A percentile compares a stretch with the other conserved stretches of the same genome.
These are phyloP conservation scores for Articulospora tetracladia DNA, from an alignment of 495 filamentous ascomycete species.

Conservation along the genomic window DNA sequence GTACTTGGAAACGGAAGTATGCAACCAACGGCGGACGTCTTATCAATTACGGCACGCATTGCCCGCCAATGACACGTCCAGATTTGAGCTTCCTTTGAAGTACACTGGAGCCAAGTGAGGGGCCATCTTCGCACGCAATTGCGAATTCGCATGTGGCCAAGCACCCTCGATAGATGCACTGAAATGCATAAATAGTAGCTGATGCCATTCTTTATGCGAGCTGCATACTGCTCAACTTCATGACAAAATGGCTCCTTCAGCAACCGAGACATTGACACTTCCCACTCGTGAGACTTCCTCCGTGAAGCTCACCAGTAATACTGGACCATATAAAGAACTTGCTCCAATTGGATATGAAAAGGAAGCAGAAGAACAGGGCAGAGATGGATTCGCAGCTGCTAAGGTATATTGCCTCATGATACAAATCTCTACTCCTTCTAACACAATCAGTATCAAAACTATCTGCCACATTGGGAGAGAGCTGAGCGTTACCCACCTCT, in stretches of 20 bases:
- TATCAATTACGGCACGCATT: not conserved
- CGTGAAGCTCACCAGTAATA: conserved; percentile 35
- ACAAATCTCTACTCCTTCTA: conserved; percentile 3
- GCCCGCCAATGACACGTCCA: conserved; percentile 4
- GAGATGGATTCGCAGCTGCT: conserved; percentile 38
- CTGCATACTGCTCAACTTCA: not conserved
- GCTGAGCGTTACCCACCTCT: conserved; percentile 59
- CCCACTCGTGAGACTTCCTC: conserved; percentile 15
- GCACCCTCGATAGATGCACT: not conserved
- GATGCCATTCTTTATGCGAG: not conserved
- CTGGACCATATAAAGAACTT: conserved; percentile 59
- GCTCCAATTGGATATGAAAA: conserved; percentile 47
- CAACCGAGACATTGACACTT: conserved; percentile 39
- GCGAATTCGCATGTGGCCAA: not conserved
- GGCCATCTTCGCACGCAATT: not conserved
- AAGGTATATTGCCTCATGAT: conserved; percentile 13
- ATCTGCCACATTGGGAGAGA: conserved; percentile 69
- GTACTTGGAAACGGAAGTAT: not conserved
- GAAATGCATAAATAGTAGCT: not conserved
- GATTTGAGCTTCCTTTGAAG: not conserved
- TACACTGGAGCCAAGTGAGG: not conserved
- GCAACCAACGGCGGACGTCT: not conserved
- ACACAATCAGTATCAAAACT: conserved; percentile 60
- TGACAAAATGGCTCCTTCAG: conserved; percentile 49
- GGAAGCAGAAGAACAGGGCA: conserved; percentile 42